Evolutionary conservation across 2,329 filamentous ascomycete genomes (phyloP), one percentile per base, ranked within the genome.

Genomic region (Cyphellophora europaea): DNA sequence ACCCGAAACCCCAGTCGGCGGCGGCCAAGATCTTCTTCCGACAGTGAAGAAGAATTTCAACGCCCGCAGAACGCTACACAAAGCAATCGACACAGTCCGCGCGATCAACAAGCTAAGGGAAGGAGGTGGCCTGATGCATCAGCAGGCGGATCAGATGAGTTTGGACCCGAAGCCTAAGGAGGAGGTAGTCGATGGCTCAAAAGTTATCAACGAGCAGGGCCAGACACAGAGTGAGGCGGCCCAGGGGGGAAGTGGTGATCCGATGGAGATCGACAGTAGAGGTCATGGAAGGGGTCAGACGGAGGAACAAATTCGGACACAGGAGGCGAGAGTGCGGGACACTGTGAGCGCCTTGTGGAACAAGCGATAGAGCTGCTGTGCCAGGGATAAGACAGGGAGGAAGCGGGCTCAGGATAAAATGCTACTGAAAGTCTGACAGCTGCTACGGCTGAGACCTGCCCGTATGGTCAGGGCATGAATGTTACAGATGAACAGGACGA

Each of bases 21-120:
- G 58, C 4, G 59, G 58, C 15, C 30, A 70, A 47, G 76, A 80
- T 56, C 58, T 80, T 18, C 56, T 80, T 31, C 76, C 76, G 2
- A 76, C 69, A 0, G 72, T 80, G 43, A 79, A 79, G 66, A 79
- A 79, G 66, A 80, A 80, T 53, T 80, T 80, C 64, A 80, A 80
- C 44, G 76, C 76, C 2, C 60, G 76, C 2, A 62, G 75, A 27
- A 79, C 75, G 10, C 60, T 80, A 21, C 76, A 80, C 55, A 77
- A 76, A 38, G 76, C 76, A 11, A 80, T 80, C 48, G 76, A 80
- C 53, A 79, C 76, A 1, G 77, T 80, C 19, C 66, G 76, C 15
- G 76, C 76, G 2, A 80, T 80, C 54, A 80, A 80, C 51, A 78
- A 80, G 54, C 58, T 80, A 11, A 63, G 76, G 42, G 74, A 77